These are phyloP conservation scores for Phytophthora lateralis DNA, from an alignment of 352 stramenopile genomes.

Conservation along the genomic window DNA sequence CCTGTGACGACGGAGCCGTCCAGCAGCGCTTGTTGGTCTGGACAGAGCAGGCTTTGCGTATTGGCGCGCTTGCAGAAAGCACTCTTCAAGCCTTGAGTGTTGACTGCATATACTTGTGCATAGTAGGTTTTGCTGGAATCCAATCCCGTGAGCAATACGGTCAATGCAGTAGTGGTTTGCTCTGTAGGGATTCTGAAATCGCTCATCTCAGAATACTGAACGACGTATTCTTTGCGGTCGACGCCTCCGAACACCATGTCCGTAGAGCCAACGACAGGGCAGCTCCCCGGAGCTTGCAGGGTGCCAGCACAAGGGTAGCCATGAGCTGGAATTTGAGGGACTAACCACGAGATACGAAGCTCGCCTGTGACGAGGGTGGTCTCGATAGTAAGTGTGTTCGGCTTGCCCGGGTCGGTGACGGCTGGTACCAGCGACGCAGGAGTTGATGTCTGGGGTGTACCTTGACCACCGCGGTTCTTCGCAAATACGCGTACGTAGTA, in stretches of 20 bases:
- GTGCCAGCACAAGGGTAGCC: constrained; percentile 73
- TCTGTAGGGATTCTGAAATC: constrained; percentile 78
- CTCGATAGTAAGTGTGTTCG: constrained; percentile 44
- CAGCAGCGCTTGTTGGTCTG: constrained; percentile 69
- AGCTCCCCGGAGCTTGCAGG: constrained; percentile 50
- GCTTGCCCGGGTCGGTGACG: constrained; percentile 67
- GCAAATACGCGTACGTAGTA: constrained; percentile 93
- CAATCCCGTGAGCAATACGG: constrained; percentile 68
- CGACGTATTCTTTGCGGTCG: constrained; percentile 89
- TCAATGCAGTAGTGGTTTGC: constrained; percentile 44
- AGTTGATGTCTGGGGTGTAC: constrained; percentile 59
- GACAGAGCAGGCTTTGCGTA: constrained; percentile 64
- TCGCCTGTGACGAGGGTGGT: constrained; percentile 36
- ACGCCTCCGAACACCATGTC: constrained; percentile 92
- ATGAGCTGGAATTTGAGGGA: constrained; percentile 62
- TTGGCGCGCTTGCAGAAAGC: constrained; percentile 71
- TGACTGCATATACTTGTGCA: constrained; percentile 82
- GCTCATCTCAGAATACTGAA: constrained; percentile 88
- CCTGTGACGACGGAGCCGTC: constrained; percentile 65
- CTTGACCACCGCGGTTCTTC: constrained; percentile 56
- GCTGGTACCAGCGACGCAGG: constrained; percentile 55
- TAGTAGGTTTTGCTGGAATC: constrained; percentile 75
- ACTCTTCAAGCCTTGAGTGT: constrained; percentile 64
- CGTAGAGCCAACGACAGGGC: constrained; percentile 62
- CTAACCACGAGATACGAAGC: constrained; percentile 63